Conservation (phyloP, 331 rosid species). For the Dryas integrifolia region DNA sequence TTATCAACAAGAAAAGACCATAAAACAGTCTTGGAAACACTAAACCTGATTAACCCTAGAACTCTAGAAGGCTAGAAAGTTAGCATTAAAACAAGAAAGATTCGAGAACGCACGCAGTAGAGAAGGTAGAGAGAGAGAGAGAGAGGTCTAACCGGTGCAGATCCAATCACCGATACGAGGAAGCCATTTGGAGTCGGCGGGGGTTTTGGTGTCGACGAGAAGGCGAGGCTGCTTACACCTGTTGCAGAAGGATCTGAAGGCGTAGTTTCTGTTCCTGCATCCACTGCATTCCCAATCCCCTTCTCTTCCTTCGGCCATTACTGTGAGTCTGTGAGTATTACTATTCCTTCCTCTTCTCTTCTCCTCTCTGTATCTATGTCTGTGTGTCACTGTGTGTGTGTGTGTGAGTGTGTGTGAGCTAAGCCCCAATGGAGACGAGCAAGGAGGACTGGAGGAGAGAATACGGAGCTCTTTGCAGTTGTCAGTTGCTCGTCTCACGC, state of each 20-base stretch:
- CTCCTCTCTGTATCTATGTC: no score
- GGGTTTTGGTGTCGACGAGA: conserved; percentile 85
- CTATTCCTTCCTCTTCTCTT: no score
- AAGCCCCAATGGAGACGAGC: no score
- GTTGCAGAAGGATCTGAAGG: conserved; percentile 97
- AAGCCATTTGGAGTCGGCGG: conserved; percentile 94
- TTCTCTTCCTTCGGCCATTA: conserved; percentile 80
- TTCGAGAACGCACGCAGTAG: no score
- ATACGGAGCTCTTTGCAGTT: no score
- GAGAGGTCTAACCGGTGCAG: conserved; percentile 79
- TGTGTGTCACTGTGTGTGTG: no score
- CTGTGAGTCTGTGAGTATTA: background rate
- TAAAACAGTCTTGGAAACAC: no score
- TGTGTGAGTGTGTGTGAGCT: no score
- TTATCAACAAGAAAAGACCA: background rate
- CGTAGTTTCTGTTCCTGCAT: conserved; percentile 87
- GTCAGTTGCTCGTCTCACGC: no score
- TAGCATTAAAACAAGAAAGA: no score
- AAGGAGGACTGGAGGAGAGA: no score
- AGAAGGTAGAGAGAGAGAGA: background rate
- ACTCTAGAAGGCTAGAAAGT: background rate
- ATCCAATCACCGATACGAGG: conserved; percentile 98
- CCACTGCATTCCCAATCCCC: conserved; percentile 97
- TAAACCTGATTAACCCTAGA: background rate
- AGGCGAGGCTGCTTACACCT: conserved; percentile 96